Evolutionary conservation across 176 grass and related monocot genomes (phyloP).

Genomic region (Musa itinerans): DNA sequence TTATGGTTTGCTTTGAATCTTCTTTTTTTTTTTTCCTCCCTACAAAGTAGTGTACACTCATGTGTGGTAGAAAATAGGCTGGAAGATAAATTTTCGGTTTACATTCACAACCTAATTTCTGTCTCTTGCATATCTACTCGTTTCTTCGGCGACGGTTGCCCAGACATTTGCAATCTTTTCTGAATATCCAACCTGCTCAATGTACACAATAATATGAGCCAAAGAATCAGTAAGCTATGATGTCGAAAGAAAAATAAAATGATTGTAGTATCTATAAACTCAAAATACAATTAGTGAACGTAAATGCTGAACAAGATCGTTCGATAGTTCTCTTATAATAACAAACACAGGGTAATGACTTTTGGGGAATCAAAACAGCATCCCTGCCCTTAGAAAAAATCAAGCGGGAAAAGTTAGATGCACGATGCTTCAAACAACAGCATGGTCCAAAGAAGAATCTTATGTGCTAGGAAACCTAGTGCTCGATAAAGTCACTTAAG

Average conservation of each 20-base stretch:
- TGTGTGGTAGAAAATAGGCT: background rate
- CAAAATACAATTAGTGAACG: no score
- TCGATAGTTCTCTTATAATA: background rate
- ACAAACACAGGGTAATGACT: background rate
- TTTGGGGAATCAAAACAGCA: background rate
- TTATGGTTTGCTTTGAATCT: background rate
- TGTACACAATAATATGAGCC: background rate
- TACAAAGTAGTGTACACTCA: slow-evolving; percentile 31
- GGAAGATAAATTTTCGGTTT: slow-evolving; percentile 7
- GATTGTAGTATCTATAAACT: background rate
- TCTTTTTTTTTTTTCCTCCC: background rate
- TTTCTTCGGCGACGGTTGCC: slow-evolving; percentile 74
- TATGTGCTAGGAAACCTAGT: no score
- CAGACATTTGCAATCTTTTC: slow-evolving; percentile 86
- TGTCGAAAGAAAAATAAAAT: background rate
- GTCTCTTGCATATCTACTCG: slow-evolving; percentile 45
- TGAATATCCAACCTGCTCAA: slow-evolving; percentile 65
- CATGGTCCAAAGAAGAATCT: no score
- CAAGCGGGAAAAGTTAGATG: background rate
- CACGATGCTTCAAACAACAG: no score
- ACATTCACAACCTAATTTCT: slow-evolving; percentile 5
- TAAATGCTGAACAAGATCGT: background rate
- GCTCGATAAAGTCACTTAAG: no score
- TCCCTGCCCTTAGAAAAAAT: background rate
- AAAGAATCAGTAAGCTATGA: background rate